phyloP scores from a whole-genome alignment of 2,329 filamentous ascomycete species.

The Neurospora sp. region DNA sequence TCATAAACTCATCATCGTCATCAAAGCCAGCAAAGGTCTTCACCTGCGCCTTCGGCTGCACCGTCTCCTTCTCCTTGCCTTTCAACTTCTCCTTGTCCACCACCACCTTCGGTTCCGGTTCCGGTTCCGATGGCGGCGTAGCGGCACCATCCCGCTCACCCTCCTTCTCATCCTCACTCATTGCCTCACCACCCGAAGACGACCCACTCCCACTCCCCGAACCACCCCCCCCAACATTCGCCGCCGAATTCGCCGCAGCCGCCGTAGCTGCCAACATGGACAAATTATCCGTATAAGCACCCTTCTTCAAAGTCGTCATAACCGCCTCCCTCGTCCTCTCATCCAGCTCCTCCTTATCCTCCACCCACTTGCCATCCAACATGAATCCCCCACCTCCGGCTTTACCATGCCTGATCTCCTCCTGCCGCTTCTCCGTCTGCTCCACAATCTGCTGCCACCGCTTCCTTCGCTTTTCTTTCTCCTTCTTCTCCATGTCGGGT shows the following conservation, averaged over 20 bases:
- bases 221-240: background rate
- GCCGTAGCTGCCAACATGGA: slow-evolving; percentile 36
- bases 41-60: slow-evolving; percentile 27
- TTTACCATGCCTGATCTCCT: slow-evolving; percentile 66
- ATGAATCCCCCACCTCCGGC: slow-evolving; percentile 37
- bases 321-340: slow-evolving; percentile 76
- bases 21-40: slow-evolving; percentile 65
- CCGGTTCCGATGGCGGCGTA: slow-evolving; percentile 34
- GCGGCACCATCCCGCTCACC: slow-evolving; percentile 34
- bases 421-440: slow-evolving; percentile 69
- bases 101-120: slow-evolving; percentile 17
- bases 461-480: slow-evolving; percentile 75
- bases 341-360: slow-evolving; percentile 82
- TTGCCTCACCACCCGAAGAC: background rate
- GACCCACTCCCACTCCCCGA: background rate
- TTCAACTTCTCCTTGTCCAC: slow-evolving; percentile 26
- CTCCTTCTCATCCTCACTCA: slow-evolving; percentile 7
- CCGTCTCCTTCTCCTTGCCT: slow-evolving; percentile 22
- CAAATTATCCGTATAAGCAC: slow-evolving; percentile 49
- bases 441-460: slow-evolving; percentile 86
- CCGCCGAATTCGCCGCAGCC: background rate
- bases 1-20: slow-evolving; percentile 68
- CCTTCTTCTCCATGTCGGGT: slow-evolving; percentile 91
- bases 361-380: slow-evolving; percentile 86
- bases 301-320: slow-evolving; percentile 56